A percentile compares a stretch with the other conserved stretches of the same genome.
These are phyloP conservation scores for Penicillium mononematosum DNA, from an alignment of 495 filamentous ascomycete genomes.

Conservation along the genomic window DNA sequence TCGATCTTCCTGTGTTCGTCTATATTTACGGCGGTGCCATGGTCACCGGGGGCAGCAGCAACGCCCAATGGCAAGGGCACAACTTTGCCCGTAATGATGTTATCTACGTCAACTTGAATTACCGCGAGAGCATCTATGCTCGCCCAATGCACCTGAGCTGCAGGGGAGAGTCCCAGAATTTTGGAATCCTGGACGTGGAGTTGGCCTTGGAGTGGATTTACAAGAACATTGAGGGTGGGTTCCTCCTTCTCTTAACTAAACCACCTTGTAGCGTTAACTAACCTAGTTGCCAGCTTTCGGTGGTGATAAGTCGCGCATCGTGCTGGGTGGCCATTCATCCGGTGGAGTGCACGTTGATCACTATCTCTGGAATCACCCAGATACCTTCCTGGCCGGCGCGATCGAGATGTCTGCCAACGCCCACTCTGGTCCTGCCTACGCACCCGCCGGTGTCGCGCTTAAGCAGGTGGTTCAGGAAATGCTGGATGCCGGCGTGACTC, in stretches of 20 bases:
- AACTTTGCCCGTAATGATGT: conserved; percentile 34
- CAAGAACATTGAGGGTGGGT: conserved; percentile 26
- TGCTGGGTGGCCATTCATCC: conserved; percentile 29
- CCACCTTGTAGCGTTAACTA: not conserved
- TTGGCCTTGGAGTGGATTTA: conserved; percentile 28
- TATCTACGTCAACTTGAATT: conserved; percentile 33
- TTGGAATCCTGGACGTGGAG: conserved; percentile 31
- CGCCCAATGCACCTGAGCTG: conserved; percentile 27
- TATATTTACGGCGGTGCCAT: conserved; percentile 33
- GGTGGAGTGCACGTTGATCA: conserved; percentile 29
- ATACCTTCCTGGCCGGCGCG: conserved; percentile 29
- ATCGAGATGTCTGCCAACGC: conserved; percentile 33
- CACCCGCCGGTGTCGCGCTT: conserved; percentile 23
- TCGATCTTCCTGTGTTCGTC: conserved; percentile 26
- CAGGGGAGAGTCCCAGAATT: conserved; percentile 29
- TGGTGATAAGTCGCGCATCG: conserved; percentile 27
- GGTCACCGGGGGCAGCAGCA: conserved; percentile 28
- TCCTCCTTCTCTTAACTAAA: not conserved
- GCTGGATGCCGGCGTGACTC: conserved; percentile 21
- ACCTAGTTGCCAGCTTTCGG: conserved; percentile 22
- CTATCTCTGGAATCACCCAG: conserved; percentile 31
- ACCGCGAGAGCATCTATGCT: conserved; percentile 31
- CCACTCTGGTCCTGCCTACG: conserved; percentile 22
- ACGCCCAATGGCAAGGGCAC: conserved; percentile 27
- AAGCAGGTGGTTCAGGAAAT: conserved; percentile 24